phyloP scores from a whole-genome alignment of 192 early-diverging fungal species.

The Funneliformis mosseae region DNA sequence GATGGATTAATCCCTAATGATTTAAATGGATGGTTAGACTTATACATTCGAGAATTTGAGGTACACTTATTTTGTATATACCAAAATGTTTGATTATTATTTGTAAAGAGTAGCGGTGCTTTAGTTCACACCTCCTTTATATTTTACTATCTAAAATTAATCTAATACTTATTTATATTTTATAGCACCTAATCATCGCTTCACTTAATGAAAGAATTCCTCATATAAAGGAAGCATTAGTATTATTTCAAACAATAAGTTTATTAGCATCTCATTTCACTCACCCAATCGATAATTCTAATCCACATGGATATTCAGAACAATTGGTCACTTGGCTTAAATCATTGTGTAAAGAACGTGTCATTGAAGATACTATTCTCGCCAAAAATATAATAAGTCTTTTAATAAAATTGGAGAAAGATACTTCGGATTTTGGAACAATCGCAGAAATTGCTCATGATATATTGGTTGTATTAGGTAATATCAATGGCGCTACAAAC shows the following conservation, averaged over 20 bases:
- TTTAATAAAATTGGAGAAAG: conserved; percentile 43
- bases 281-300: not conserved
- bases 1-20: conserved; percentile 9
- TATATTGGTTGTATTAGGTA: conserved; percentile 30
- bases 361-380: conserved; percentile 45
- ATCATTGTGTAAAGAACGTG: conserved; percentile 43
- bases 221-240: conserved; percentile 50
- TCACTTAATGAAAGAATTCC: conserved; percentile 46
- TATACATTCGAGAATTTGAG: conserved; percentile 35
- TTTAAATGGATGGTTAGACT: conserved; percentile 30
- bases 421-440: conserved; percentile 38
- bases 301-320: conserved; percentile 34
- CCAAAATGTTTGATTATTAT: not conserved
- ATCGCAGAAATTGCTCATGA: conserved; percentile 40
- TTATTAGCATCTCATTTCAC: conserved; percentile 42
- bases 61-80: conserved; percentile 7
- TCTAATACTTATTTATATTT: not conserved
- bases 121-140: too few species aligned
- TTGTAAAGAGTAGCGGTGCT: not conserved
- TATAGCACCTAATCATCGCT: conserved; percentile 37
- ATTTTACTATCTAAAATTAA: not conserved
- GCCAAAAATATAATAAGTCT: conserved; percentile 46
- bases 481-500: conserved; percentile 37
- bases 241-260: conserved; percentile 42
- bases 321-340: conserved; percentile 47